Conservation (phyloP, 306 rosid genomes). For the Cicer bijugum region DNA sequence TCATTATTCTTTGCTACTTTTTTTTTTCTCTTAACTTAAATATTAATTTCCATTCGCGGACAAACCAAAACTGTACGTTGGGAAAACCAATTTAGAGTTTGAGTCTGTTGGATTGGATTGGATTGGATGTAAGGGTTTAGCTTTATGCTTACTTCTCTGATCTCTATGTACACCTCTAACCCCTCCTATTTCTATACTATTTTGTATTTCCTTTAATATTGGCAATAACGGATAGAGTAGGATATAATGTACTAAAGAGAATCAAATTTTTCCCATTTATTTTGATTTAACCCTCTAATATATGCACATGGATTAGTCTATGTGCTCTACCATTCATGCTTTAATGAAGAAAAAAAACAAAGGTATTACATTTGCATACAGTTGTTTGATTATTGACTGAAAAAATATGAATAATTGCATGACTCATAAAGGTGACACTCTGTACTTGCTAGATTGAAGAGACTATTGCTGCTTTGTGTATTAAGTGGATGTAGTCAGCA, state of each 20-base stretch:
- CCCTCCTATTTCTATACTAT: too few relatives aligned
- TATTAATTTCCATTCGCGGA: constrained; percentile 1
- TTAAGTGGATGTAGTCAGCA: constrained; percentile 39
- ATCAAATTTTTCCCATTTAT: too few relatives aligned
- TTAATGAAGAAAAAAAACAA: neutral
- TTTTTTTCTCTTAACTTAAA: neutral
- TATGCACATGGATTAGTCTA: too few relatives aligned
- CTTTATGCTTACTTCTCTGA: neutral
- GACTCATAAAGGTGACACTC: constrained; percentile 31
- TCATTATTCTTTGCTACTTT: constrained; percentile 5
- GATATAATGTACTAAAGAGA: too few relatives aligned
- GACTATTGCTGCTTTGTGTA: constrained; percentile 15
- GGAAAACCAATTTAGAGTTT: neutral
- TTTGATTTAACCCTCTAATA: neutral
- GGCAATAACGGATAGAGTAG: too few relatives aligned
- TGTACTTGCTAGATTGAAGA: constrained; percentile 40
- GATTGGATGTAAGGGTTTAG: neutral
- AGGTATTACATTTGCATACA: neutral
- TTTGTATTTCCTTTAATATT: too few relatives aligned
- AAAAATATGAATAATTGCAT: neutral
- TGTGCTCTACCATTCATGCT: neutral
- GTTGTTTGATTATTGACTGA: neutral
- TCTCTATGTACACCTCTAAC: neutral
- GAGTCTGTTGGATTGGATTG: constrained; percentile 4
- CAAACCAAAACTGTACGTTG: constrained; percentile 12